Base-by-base conservation (phyloP, 306 rosid genomes). In the Casuarina cunninghamiana region DNA sequence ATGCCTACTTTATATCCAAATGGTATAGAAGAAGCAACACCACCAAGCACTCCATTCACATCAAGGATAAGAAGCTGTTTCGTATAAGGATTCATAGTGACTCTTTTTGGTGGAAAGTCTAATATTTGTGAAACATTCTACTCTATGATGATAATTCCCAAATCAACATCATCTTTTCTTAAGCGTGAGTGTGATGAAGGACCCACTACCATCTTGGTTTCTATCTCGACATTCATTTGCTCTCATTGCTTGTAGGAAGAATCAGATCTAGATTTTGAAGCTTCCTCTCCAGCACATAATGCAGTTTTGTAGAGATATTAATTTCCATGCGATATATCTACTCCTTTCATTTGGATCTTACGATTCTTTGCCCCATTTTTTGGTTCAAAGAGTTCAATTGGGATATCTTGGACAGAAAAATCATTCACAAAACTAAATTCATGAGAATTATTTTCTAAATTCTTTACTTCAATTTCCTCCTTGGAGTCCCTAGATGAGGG, bases 1-100 rank as follows among this genome's bases (percentile, higher is more conserved):
- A 57, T 69, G 86, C 86, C 87, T 13, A 79, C 84, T 79, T 54
- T 74, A 78, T 71, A 77, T 44, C 80, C 62, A 16, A 9, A 3
- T 10, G 82, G 80, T 77, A 75, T 63, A 45, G 11, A 10, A 48
- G 10, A 6, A 75, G 88, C 91, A 83, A 91, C 79, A 76, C 93
- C 97, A 81, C 88, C 96, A 81, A 95, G 99, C 67, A 95, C 75
- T 17, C 97, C 99, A 85, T 95, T 95, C 77, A 95, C 78, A 81
- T 95, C 99, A 46, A 95, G 97, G 76, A 95, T 86, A 69, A 95
- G 93, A 91, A 95, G 99, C 88, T 95, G 89, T 61, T 88, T 92
- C 83, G 54, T 82, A 72, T 85, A 45, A 79, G 53, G 44, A 76
- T 55, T 67, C 81, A 82, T 77, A 71, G 78, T 61, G 60, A 77